Base-by-base conservation (phyloP, 2,329 filamentous ascomycete genomes). In the Talaromyces sp. region DNA sequence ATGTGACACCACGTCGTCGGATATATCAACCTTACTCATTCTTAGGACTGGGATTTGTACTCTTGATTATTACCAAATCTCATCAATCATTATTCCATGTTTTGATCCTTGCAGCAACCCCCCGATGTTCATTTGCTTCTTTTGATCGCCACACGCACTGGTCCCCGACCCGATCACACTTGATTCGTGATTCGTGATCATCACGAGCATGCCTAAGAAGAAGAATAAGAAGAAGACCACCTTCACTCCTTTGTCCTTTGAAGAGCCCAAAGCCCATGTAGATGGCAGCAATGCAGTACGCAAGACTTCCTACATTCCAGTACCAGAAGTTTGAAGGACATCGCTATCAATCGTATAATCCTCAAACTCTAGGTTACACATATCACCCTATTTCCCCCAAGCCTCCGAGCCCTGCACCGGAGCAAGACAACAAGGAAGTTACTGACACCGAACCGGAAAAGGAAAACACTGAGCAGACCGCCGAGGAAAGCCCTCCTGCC, bases 341-440 rank as follows among this genome's bases (percentile, higher is more conserved):
- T 73, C 71, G 74, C 65, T 80, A 78, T 70, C 76, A 78, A 70
- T 75, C 74, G 55, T 78, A 73, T 70, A 76, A 80, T 69, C 72
- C 64, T 69, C 65, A 71, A 64, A 75, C 75, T 65, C 65, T 71
- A 59, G 64, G 70, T 67, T 77, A 71, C 64, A 72, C 70, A 67
- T 72, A 67, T 65, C 72, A 76, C 68, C 71, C 73, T 68, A 71
- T 77, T 62, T 61, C 65, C 66, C 62, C 68, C 69, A 60, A 68
- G 63, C 67, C 67, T 68, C 64, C 69, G 64, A 67, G 70, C 65
- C 52, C 61, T 70, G 70, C 73, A 72, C 73, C 73, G 65, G 68
- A 71, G 65, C 69, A 77, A 66, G 69, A 73, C 65, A 72, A 72
- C 65, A 71, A 76, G 68, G 71, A 72, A 65, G 73, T 70, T 68